Evolutionary conservation across 768 basidiomycete genomes (phyloP), one percentile per base, ranked within the genome.

Genomic region (Infundibulicybe gibba): DNA sequence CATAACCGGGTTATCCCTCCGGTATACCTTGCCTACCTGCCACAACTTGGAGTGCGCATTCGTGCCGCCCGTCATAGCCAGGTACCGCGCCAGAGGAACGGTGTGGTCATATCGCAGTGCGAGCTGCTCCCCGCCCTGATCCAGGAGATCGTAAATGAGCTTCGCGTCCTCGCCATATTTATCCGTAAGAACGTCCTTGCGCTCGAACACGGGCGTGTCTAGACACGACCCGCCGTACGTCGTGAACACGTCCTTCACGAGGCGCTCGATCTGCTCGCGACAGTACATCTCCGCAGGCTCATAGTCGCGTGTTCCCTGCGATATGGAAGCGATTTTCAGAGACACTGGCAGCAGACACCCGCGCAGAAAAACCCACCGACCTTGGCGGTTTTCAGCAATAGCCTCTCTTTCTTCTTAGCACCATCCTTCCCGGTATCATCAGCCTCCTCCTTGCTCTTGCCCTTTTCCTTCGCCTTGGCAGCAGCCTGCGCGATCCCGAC

Each of bases 21-120:
- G 75, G 66, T 98, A 99, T 15, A 99, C 97, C 69, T 98, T 99
- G n/a, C 94, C 94, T 43, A 99, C 85, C 65, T 98, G 97, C 85
- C 93, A 99, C 12, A 97, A 64, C 69, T 98, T 98, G 51, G 83
- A 71, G 54, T 84, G 83, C 5, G 77, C 70, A 55, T 65, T 78
- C 52, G 75, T 85, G n/a, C 81, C 83, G n/a, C 91, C 88, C 49
- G 83, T 83, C 94, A 99, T 98, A 20, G 97, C 95, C 14, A 99
- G 73, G 65, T 92, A 94, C 30, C 97, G 75, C 16, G 95, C 97
- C 37, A 99, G 85, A 5, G 97, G 97, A 19, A 98, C 95, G 17
- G 95, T 99, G 60, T 98, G 86, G 62, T 99, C 95, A 60, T 98
- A 98, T 45, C 97, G 74, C 56, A 99, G 68, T 10, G 92, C 90